Base-by-base conservation (phyloP, 1,284 basidiomycete genomes). In the Athelia psychrophila region DNA sequence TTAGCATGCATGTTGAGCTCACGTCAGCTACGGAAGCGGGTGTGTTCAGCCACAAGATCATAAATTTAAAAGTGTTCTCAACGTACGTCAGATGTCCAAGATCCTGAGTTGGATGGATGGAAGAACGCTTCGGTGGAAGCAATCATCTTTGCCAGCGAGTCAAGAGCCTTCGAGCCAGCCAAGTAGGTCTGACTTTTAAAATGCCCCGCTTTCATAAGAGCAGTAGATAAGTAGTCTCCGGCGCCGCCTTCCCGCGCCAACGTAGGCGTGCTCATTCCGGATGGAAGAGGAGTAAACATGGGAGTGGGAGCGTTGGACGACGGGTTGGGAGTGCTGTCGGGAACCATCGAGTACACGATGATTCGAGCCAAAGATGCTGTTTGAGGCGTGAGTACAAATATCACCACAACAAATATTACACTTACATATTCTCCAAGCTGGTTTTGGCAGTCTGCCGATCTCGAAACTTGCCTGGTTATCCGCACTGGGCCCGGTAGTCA, bases 111-210 rank as follows among this genome's bases (percentile, higher is more conserved):
- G 4, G 86, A 83, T 1, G 90, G 90, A 65, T 94, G 92, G 68
- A 93, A 95, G 71, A 91, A 93, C 54, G 83, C 89, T 69, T 98
- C 94, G 27, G 88, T 91, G 10, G 91, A 93, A 19, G 92, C 91
- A 55, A 98, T 86, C 55, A 97, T 74, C 64, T 86, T 86, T 18
- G 85, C 84, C 13, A 97, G 73, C 22, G 92, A 89, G 62, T 95
- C 93, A 52, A 98, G 73, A 3, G 94, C 93, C 67, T 86, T 91
- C 35, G 86, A 92, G 3, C 94, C 94, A 9, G 81, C 94, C 16
- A 95, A 74, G 66, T 89, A 94, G 1, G 80, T 76, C 60, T 72
- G 76, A n/a, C 63, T 60, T 55, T 72, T 75, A 15, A 68, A 56
- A 4, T 65, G 60, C 1, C 60, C 64, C 56, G 63, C 68, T 57